These are phyloP conservation scores for Cyclotella baltica DNA, from an alignment of 108 stramenopile species.

Conservation along the genomic window DNA sequence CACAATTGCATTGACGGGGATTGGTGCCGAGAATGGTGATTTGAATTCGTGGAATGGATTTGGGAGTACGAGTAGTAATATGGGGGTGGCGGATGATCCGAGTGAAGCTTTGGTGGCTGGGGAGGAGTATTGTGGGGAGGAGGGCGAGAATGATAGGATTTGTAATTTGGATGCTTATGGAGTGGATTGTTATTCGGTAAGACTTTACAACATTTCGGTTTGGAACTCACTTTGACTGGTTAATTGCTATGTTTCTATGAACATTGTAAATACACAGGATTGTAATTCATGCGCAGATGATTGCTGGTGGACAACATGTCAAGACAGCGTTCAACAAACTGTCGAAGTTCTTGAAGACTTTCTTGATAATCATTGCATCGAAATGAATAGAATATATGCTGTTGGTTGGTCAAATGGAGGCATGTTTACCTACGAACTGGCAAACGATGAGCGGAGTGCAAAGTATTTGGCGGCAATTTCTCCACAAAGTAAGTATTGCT, in stretches of 20 bases:
- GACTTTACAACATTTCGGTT: background rate
- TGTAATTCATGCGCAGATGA: conserved; percentile 9
- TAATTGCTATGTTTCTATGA: background rate
- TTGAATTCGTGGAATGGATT: conserved; percentile 28
- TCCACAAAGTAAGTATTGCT: background rate
- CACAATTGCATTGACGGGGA: conserved; percentile 20
- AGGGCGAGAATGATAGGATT: conserved; percentile 11
- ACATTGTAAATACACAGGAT: background rate
- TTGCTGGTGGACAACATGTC: conserved; percentile 31
- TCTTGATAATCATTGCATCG: conserved; percentile 8
- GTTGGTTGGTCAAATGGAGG: conserved; percentile 23
- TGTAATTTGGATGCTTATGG: conserved; percentile 22
- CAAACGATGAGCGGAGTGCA: background rate
- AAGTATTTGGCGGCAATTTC: conserved; percentile 7
- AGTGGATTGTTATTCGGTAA: conserved; percentile 12
- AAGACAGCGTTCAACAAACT: conserved; percentile 16
- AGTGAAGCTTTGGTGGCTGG: background rate
- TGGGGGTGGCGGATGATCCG: conserved; percentile 2
- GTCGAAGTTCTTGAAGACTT: conserved; percentile 11
- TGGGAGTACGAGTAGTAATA: conserved; percentile 4
- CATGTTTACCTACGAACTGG: conserved; percentile 27
- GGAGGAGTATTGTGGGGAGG: background rate
- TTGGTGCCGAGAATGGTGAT: conserved; percentile 10
- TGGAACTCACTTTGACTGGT: background rate
- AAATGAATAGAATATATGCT: conserved; percentile 22